A percentile compares a stretch with the other conserved stretches of the same genome.
Evolutionary conservation across 2,329 filamentous ascomycete species (phyloP).

Genomic region (Metarhizium guizhouense): DNA sequence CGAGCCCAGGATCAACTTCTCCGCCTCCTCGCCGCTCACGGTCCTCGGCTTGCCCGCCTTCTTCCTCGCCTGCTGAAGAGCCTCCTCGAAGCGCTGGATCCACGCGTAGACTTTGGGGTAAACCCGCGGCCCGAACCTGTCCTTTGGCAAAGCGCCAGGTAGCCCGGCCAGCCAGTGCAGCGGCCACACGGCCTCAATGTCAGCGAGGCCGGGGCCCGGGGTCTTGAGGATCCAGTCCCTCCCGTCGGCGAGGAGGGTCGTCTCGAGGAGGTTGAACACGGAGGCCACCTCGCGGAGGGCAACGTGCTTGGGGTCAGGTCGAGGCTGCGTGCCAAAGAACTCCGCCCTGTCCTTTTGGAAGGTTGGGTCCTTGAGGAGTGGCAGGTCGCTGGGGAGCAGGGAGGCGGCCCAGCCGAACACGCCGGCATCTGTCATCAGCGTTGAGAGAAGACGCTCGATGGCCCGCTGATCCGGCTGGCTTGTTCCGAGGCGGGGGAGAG

Average conservation of each 20-base stretch:
- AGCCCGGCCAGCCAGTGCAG: conserved; percentile 56
- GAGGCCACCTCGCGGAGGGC: conserved; percentile 45
- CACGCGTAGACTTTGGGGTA: conserved; percentile 57
- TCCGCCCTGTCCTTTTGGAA: conserved; percentile 50
- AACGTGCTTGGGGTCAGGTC: conserved; percentile 35
- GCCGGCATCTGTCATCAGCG: conserved; percentile 45
- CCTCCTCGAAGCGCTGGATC: conserved; percentile 50
- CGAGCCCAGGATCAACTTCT: conserved; percentile 33
- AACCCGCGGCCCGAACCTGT: conserved; percentile 37
- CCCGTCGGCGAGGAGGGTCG: conserved; percentile 54
- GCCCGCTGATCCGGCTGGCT: conserved; percentile 30
- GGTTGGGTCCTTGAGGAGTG: conserved; percentile 43
- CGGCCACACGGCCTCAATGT: conserved; percentile 61
- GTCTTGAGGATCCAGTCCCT: conserved; percentile 53
- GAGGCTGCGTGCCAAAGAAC: conserved; percentile 22
- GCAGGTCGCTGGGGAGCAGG: conserved; percentile 48
- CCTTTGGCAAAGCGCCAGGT: conserved; percentile 43
- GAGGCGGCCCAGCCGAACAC: conserved; percentile 44
- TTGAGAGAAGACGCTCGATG: conserved; percentile 46
- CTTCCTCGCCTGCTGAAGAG: conserved; percentile 32
- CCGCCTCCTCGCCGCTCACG: conserved; percentile 46
- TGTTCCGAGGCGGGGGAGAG: conserved; percentile 28
- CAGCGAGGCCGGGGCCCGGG: conserved; percentile 45
- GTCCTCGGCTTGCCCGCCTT: conserved; percentile 24
- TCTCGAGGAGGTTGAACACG: conserved; percentile 51